Conservation (phyloP, 202 grass and related monocot genomes). For the Sporobolus alterniflorus region DNA sequence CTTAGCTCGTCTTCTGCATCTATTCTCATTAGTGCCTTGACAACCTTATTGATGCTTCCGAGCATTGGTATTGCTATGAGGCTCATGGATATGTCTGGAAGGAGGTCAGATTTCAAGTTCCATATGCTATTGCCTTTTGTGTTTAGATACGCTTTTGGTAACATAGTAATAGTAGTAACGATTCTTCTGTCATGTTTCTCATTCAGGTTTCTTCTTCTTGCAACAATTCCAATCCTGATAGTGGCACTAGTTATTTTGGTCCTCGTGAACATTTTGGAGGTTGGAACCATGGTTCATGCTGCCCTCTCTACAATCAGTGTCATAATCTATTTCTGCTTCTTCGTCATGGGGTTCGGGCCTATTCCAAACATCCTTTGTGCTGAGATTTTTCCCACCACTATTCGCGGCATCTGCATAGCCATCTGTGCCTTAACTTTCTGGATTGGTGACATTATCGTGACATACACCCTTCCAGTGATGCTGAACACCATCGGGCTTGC, state of each 20-base stretch:
- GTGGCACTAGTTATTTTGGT: conserved; percentile 61
- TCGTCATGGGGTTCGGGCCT: conserved; percentile 81
- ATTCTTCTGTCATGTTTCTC: conserved; percentile 16
- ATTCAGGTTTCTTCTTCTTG: conserved; percentile 75
- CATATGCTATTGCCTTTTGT: background rate
- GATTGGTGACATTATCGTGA: conserved; percentile 71
- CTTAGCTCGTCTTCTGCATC: conserved; percentile 63
- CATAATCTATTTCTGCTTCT: conserved; percentile 83
- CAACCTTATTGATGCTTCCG: conserved; percentile 83
- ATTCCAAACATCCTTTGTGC: conserved; percentile 75
- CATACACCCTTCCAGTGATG: conserved; percentile 74
- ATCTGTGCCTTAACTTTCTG: conserved; percentile 67
- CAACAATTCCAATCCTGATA: conserved; percentile 75
- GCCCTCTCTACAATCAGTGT: conserved; percentile 69
- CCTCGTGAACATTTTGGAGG: conserved; percentile 53
- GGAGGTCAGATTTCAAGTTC: conserved; percentile 56
- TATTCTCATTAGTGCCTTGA: conserved; percentile 74
- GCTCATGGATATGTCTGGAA: conserved; percentile 87
- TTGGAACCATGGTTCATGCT: conserved; percentile 66
- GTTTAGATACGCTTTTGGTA: background rate
- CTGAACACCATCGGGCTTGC: conserved; percentile 58
- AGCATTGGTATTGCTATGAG: conserved; percentile 85
- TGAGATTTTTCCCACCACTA: conserved; percentile 73
- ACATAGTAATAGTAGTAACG: conserved; percentile 15
- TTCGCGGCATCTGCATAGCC: conserved; percentile 78